These are phyloP conservation scores for Fusarium sp. DNA, from an alignment of 2,329 filamentous ascomycete genomes.

Conservation along the genomic window DNA sequence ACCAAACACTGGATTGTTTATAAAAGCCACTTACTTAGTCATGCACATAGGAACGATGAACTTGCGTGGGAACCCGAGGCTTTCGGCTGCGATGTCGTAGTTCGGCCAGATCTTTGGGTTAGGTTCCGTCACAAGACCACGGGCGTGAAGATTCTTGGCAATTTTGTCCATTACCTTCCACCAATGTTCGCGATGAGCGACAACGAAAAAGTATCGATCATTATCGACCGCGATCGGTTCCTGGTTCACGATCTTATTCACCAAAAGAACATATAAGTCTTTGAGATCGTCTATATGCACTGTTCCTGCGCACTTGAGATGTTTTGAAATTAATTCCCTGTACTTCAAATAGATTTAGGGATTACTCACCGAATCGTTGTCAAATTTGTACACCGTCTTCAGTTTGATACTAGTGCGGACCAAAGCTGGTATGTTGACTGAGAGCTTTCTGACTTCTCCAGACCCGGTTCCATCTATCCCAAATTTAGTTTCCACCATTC, in stretches of 20 bases:
- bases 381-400: constrained; percentile 52
- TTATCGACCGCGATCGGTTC: constrained; percentile 48
- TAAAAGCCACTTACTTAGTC: constrained; percentile 9
- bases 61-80: constrained; percentile 48
- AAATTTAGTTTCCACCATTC: neutral
- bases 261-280: constrained; percentile 49
- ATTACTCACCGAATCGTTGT: constrained; percentile 49
- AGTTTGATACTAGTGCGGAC: constrained; percentile 49
- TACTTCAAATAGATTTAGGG: rapidly evolving
- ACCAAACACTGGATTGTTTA: rapidly evolving
- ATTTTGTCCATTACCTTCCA: constrained; percentile 51
- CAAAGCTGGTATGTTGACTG: constrained; percentile 51
- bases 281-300: constrained; percentile 52
- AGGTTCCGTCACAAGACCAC: constrained; percentile 49
- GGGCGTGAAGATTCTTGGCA: constrained; percentile 45
- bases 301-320: constrained; percentile 40
- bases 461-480: constrained; percentile 52
- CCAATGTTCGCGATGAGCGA: constrained; percentile 48
- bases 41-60: constrained; percentile 28
- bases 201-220: constrained; percentile 53
- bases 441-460: constrained; percentile 53
- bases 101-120: constrained; percentile 49
- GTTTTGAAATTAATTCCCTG: neutral
- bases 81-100: constrained; percentile 50
- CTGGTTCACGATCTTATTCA: constrained; percentile 48